Percentiles rank a stretch among this genome's conserved stretches.
These are phyloP conservation scores for Lasiosphaeriaceae sp. DNA, from an alignment of 495 filamentous ascomycete genomes.

Conservation along the genomic window DNA sequence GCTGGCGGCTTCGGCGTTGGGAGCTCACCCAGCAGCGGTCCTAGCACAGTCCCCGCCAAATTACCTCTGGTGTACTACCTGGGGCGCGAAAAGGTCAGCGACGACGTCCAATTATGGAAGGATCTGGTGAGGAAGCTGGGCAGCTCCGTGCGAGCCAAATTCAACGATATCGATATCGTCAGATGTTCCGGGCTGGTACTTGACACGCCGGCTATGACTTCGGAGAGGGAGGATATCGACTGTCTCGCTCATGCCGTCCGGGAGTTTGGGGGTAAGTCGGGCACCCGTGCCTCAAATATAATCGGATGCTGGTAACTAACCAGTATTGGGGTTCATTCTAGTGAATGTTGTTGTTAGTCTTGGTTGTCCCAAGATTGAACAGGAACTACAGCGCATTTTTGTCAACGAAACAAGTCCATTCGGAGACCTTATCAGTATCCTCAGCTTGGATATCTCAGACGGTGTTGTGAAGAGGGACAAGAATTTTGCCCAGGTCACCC, in stretches of 20 bases:
- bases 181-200: slow-evolving; percentile 75
- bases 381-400: slow-evolving; percentile 71
- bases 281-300: not conserved
- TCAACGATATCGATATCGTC: slow-evolving; percentile 71
- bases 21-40: slow-evolving; percentile 79
- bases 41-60: slow-evolving; percentile 83
- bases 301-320: not conserved
- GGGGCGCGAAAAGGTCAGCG: slow-evolving; percentile 70
- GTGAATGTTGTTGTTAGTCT: slow-evolving; percentile 79
- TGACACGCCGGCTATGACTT: slow-evolving; percentile 72
- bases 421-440: slow-evolving; percentile 63
- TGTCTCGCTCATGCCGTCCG: slow-evolving; percentile 76
- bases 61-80: slow-evolving; percentile 90
- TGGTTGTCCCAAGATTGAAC: slow-evolving; percentile 77
- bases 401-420: slow-evolving; percentile 56
- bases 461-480: slow-evolving; percentile 81
- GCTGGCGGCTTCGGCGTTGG: slow-evolving; percentile 89
- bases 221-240: slow-evolving; percentile 56
- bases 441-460: slow-evolving; percentile 81
- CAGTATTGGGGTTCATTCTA: slow-evolving; percentile 14
- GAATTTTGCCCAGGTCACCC: slow-evolving; percentile 63
- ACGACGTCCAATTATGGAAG: slow-evolving; percentile 67
- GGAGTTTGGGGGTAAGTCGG: slow-evolving; percentile 70
- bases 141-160: slow-evolving; percentile 69
- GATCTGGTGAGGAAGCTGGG: slow-evolving; percentile 73